A percentile compares a stretch with the other conserved stretches of the same genome.
Evolutionary conservation across 768 basidiomycete species (phyloP).

Genomic region (Russula lepida): DNA sequence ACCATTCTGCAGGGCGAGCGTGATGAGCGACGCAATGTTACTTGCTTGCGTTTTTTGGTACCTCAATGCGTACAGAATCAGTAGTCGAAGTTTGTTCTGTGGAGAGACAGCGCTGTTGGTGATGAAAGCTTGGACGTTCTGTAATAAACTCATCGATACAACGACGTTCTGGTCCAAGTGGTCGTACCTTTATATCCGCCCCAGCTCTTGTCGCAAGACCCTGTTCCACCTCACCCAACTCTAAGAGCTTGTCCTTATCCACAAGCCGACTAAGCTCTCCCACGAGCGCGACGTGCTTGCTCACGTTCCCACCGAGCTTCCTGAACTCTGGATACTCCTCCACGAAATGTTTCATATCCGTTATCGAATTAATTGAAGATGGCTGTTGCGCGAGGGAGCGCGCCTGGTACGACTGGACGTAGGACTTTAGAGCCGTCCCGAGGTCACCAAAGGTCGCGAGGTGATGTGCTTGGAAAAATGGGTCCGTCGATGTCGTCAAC

Average conservation of each 20-base stretch:
- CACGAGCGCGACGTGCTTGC: slow-evolving; percentile 95
- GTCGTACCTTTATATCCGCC: slow-evolving; percentile 71
- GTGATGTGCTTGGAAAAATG: slow-evolving; percentile 87
- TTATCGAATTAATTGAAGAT: slow-evolving; percentile 83
- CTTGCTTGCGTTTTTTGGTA: slow-evolving; percentile 85
- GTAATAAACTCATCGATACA: slow-evolving; percentile 2
- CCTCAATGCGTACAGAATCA: slow-evolving; percentile 86
- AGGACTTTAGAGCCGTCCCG: slow-evolving; percentile 82
- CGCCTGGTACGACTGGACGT: slow-evolving; percentile 89
- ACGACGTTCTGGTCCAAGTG: not conserved
- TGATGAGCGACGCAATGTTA: slow-evolving; percentile 75
- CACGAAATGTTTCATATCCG: slow-evolving; percentile 95
- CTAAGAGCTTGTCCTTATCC: slow-evolving; percentile 74
- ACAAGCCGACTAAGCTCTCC: slow-evolving; percentile 93
- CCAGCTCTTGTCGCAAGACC: slow-evolving; percentile 89
- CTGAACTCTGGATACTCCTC: slow-evolving; percentile 98
- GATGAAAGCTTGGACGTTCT: slow-evolving; percentile 81
- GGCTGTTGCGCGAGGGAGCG: slow-evolving; percentile 70
- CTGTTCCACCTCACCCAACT: slow-evolving; percentile 92
- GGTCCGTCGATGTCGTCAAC: slow-evolving; percentile 81
- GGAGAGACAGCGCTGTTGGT: slow-evolving; percentile 56
- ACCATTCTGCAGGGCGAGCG: slow-evolving; percentile 65
- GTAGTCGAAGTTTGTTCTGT: slow-evolving; percentile 81
- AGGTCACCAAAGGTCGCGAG: slow-evolving; percentile 95
- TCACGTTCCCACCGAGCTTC: slow-evolving; percentile 95